phyloP scores from a whole-genome alignment of 257 asterid genomes.

The Ophiorrhiza pumila region DNA sequence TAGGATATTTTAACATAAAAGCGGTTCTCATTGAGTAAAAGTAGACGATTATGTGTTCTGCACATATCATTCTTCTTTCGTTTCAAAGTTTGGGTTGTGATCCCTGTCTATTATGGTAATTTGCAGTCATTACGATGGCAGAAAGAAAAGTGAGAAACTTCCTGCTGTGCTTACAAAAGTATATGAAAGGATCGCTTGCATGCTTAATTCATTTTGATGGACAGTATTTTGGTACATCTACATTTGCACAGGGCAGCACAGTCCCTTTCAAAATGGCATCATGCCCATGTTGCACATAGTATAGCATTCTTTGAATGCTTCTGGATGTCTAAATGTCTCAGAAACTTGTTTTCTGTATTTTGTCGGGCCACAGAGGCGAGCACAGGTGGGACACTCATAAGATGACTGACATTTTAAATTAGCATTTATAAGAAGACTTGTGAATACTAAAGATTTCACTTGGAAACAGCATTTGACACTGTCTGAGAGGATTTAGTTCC shows the following conservation, averaged over 20 bases:
- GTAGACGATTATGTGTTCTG: not conserved
- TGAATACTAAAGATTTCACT: not conserved
- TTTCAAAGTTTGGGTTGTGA: not conserved
- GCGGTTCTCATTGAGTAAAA: not conserved
- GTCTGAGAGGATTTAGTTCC: not conserved
- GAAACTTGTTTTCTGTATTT: not conserved
- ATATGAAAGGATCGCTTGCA: not conserved
- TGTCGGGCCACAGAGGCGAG: not conserved
- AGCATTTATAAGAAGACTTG: not conserved
- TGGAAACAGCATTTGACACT: not conserved
- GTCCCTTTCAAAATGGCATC: not conserved
- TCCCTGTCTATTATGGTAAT: not conserved
- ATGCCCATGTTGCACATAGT: not conserved
- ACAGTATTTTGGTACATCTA: not conserved
- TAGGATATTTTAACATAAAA: too few relatives aligned
- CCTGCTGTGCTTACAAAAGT: not conserved
- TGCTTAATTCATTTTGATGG: not conserved
- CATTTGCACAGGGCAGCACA: not conserved
- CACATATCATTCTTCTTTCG: not conserved
- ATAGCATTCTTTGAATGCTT: not conserved
- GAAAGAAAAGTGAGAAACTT: not conserved
- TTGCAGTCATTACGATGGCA: not conserved
- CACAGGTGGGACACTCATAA: not conserved
- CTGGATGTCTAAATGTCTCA: not conserved
- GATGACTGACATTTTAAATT: not conserved